Evolutionary conservation across 192 early-diverging fungal genomes (phyloP), one percentile per base, ranked within the genome.

Genomic region (Mortierella hygrophila): DNA sequence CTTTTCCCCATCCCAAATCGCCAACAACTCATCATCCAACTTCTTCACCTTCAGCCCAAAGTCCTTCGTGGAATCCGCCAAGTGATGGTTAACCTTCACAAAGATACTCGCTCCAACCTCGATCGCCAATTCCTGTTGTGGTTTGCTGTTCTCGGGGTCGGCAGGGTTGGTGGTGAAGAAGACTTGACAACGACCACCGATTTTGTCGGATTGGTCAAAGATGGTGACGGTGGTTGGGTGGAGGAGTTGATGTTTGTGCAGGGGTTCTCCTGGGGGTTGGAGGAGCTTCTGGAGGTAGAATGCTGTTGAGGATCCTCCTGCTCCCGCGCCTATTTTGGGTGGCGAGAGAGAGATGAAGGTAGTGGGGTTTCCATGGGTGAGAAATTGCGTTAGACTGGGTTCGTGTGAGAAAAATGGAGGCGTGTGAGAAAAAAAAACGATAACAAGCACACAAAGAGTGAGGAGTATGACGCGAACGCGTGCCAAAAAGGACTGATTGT

Each of bases 71-170:
- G 92, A 85, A 40, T 91, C 89, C 49, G 91, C 88, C 1, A 94
- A 60, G 74, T 94, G 77, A 75, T 91, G 79, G 73, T 94, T 94
- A 47, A 75, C 83, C 29, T 88, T 87, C 35, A 94, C 87, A 81
- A 94, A 94, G 60, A 94, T 92, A 40, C 93, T 93, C 13, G 93
- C 94, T 0, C 94, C 94, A 6, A 91, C 71, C 82, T 94, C 94
- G 20, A 94, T 82, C 29, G 81, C 73, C 20, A 82, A 70, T 10
- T 88, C 68, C 29, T 80, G 29, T 21, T 88, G 55, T 4, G 44
- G 32, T 8, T 16, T 23, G 35, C 47, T 38, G 37, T 89, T 71
- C 35, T 65, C 29, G 9, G 60, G 60, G 11, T 65, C 26, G 1
- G 68, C 80, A 65, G 87, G 79, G 76, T 88, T 74, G 0, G 57